Evolutionary conservation across 768 basidiomycete genomes (phyloP).

Genomic region (Leccinum longicurvipes): DNA sequence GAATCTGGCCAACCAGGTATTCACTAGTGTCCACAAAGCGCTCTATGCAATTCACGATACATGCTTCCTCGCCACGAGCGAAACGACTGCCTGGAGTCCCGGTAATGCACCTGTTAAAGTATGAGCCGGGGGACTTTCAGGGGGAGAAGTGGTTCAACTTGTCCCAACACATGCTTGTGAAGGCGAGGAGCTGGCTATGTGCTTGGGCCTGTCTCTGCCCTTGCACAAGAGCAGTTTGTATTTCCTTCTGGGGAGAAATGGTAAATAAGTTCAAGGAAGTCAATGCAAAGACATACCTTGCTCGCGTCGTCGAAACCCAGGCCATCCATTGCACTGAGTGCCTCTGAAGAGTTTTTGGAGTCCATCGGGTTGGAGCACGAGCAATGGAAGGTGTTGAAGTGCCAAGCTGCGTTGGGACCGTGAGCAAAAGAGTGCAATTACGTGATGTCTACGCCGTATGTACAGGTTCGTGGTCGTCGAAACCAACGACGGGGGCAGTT

Average conservation of each 20-base stretch:
- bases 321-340: constrained; percentile 37
- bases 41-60: constrained; percentile 87
- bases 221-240: constrained; percentile 71
- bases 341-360: constrained; percentile 24
- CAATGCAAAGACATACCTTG: constrained; percentile 44
- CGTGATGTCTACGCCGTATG: constrained; percentile 12
- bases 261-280: constrained; percentile 2
- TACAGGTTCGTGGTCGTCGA: constrained; percentile 6
- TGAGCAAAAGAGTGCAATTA: constrained; percentile 26
- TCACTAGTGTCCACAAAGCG: constrained; percentile 86
- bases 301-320: constrained; percentile 68
- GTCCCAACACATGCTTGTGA: constrained; percentile 89
- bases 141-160: constrained; percentile 53
- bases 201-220: constrained; percentile 82
- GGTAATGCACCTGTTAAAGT: constrained; percentile 67
- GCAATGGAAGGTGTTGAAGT: not conserved
- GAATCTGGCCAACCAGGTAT: constrained; percentile 70
- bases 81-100: constrained; percentile 75
- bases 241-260: constrained; percentile 62
- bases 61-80: constrained; percentile 74
- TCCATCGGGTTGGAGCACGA: constrained; percentile 14
- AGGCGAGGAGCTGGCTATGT: constrained; percentile 65
- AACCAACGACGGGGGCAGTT: constrained; percentile 3
- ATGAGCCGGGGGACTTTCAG: constrained; percentile 1
- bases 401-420: constrained; percentile 3